These are phyloP conservation scores for Candida tropicalis DNA, from an alignment of 1,139 yeast genomes.

Conservation along the genomic window DNA sequence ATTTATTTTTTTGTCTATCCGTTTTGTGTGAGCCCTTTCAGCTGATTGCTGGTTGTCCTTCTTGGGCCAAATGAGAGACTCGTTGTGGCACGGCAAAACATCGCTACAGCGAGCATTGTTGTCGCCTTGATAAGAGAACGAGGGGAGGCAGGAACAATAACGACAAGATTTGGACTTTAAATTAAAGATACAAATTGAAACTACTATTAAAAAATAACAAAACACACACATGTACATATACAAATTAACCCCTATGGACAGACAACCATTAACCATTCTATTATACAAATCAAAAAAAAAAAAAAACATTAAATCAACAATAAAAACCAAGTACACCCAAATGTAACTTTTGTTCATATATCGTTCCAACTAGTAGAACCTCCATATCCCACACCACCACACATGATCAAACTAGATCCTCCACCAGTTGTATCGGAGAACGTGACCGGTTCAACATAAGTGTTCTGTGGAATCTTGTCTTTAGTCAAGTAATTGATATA, in stretches of 20 bases:
- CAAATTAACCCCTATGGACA: neutral
- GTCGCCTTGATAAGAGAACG: too few species aligned
- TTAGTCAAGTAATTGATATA: conserved; percentile 19
- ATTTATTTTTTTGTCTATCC: neutral
- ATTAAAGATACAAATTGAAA: too few species aligned
- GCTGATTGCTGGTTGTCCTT: too few species aligned
- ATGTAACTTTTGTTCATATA: conserved; percentile 17
- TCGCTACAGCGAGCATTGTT: too few species aligned
- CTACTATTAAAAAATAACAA: neutral
- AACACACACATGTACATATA: neutral
- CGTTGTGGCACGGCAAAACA: neutral
- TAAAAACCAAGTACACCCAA: too few species aligned
- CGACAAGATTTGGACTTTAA: too few species aligned
- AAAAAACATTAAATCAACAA: neutral
- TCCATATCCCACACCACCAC: conserved; percentile 32
- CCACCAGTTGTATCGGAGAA: conserved; percentile 18
- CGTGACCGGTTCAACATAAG: conserved; percentile 12
- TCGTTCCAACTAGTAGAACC: conserved; percentile 34
- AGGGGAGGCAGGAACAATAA: too few species aligned
- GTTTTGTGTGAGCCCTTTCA: neutral
- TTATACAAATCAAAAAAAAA: neutral
- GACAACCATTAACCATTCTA: neutral
- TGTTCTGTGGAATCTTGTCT: conserved; percentile 16
- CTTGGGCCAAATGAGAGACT: too few species aligned
- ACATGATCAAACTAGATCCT: conserved; percentile 30